Evolutionary conservation across 1,284 basidiomycete species (phyloP), one percentile per base, ranked within the genome.

Genomic region (Trametes polyzona): DNA sequence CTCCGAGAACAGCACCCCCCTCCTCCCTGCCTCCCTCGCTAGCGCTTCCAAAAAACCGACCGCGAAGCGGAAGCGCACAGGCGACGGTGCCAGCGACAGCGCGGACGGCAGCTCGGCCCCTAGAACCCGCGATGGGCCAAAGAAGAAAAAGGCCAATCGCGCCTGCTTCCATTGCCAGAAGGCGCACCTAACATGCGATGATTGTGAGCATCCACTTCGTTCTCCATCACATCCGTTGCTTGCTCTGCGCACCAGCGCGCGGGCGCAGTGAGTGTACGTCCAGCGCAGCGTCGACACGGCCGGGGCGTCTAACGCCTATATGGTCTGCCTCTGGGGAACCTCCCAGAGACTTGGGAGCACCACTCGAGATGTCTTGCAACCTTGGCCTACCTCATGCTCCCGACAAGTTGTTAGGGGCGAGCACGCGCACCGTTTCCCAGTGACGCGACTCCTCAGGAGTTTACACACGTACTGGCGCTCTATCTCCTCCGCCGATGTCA

Each of bases 121-220:
- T 39, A 27, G 67, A 66, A 80, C 81, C 55, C 80, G 87, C 68
- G 88, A 90, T 53, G 84, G 85, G 2, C 86, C 88, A 23, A 92
- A 92, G 81, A 93, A 93, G 82, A 95, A 95, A 80, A 95, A 96
- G 74, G 94, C 93, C 0, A 93, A 86, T 67, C 83, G 95, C 41
- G 96, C 96, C 32, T 99, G 96, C 71, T 87, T 92, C 59, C 92
- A 95, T 62, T 99, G 96, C 74, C 96, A 98, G 75, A 91, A 91
- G 71, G 94, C 94, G 1, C 96, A 99, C 74, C 79, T 99, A 66
- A 99, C 96, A 8, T 99, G 96, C 73, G 95, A 99, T 73, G 96
- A 98, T 70, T 87, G 96, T 97, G 66, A 67, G 83, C 79, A 35
- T 30, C 26, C 21, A 39, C 26, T 32, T n/a, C 16, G n/a, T 21